Evolutionary conservation across 2,329 filamentous ascomycete species (phyloP).

Genomic region (Hirsutella thompsonii): DNA sequence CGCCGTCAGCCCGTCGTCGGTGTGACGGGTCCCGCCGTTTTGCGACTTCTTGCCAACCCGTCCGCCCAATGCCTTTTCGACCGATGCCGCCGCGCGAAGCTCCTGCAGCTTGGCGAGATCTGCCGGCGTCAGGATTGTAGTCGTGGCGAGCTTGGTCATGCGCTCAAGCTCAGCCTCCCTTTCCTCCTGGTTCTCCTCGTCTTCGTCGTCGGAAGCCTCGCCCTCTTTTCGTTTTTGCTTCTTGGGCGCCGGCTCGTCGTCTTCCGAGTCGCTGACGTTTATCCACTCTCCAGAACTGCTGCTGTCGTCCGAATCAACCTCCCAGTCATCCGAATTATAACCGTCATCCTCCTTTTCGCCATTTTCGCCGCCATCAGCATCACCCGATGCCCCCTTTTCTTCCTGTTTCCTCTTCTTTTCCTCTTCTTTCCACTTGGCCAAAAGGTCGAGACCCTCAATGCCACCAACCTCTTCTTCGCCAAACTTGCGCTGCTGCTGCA

Average conservation of each 20-base stretch:
- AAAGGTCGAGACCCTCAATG: constrained; percentile 83
- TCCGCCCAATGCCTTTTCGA: constrained; percentile 48
- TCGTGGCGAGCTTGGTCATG: constrained; percentile 73
- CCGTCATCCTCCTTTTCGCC: constrained; percentile 47
- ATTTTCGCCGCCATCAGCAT: constrained; percentile 45
- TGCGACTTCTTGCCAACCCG: constrained; percentile 32
- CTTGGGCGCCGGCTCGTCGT: constrained; percentile 52
- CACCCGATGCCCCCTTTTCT: constrained; percentile 55
- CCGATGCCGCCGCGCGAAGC: constrained; percentile 59
- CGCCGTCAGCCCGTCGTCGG: constrained; percentile 81
- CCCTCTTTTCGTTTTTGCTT: constrained; percentile 23
- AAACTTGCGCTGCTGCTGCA: constrained; percentile 64
- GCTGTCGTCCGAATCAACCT: constrained; percentile 46
- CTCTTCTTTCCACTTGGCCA: constrained; percentile 89
- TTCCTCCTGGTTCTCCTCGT: constrained; percentile 29
- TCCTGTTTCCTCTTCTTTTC: constrained; percentile 62
- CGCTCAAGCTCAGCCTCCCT: constrained; percentile 31
- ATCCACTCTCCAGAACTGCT: constrained; percentile 83
- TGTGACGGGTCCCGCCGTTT: constrained; percentile 44
- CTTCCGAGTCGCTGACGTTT: constrained; percentile 73
- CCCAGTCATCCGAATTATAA: constrained; percentile 45
- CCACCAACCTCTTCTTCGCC: constrained; percentile 69
- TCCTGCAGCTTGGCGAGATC: constrained; percentile 92
- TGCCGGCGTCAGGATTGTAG: constrained; percentile 85
- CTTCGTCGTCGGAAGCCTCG: constrained; percentile 14